These are phyloP conservation scores for Eucalyptus sp. DNA, from an alignment of 345 rosid species.

Conservation along the genomic window DNA sequence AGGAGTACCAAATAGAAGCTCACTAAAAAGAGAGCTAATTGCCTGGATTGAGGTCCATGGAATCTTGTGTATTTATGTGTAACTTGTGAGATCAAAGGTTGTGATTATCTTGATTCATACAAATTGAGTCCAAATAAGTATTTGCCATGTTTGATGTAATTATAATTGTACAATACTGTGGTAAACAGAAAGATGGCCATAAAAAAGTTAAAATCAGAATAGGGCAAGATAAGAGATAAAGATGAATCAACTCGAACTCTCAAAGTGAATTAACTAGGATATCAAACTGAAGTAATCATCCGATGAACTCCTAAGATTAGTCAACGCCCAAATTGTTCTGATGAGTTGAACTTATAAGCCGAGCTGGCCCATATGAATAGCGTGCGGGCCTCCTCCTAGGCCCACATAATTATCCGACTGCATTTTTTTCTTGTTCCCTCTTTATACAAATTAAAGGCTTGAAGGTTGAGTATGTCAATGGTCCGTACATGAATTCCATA, in stretches of 20 bases:
- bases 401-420: background rate
- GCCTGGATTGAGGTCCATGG: background rate
- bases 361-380: background rate
- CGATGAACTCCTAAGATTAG: background rate
- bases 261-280: background rate
- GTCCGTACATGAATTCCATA: constrained; percentile 6
- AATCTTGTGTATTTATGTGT: background rate
- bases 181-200: background rate
- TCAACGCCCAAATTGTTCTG: background rate
- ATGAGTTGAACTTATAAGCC: background rate
- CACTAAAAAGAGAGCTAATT: background rate
- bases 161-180: background rate
- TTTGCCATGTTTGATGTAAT: background rate
- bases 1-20: background rate
- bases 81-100: background rate
- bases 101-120: background rate
- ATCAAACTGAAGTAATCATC: background rate
- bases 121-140: background rate
- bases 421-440: background rate
- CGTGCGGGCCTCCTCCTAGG: background rate
- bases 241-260: background rate
- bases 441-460: background rate
- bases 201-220: background rate
- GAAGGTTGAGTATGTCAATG: background rate
- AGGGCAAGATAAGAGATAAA: background rate